Percentiles rank a stretch among this genome's conserved stretches.
Evolutionary conservation across 148 eudicot genomes (phyloP).

Genomic region (Rheum nobile): DNA sequence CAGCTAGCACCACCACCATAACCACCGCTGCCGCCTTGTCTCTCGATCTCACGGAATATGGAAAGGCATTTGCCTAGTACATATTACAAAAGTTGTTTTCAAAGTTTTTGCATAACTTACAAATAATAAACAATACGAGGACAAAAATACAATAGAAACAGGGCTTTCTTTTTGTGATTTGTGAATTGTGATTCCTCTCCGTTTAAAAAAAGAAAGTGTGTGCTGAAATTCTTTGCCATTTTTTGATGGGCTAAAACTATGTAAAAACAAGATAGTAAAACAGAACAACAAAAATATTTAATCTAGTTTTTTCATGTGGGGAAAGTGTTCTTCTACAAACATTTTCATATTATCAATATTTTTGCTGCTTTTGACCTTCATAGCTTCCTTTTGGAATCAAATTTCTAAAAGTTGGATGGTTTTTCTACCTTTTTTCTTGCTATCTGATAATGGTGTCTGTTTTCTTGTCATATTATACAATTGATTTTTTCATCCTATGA

Average conservation of each 20-base stretch:
- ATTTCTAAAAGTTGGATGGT: constrained; percentile 18
- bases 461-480: background rate
- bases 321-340: background rate
- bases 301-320: background rate
- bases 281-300: background rate
- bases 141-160: background rate
- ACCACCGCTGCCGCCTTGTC: background rate
- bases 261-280: constrained; percentile 6
- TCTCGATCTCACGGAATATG: too few species aligned
- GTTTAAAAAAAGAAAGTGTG: background rate
- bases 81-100: background rate
- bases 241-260: background rate
- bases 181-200: too few species aligned
- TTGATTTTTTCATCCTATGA: background rate
- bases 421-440: constrained; percentile 14
- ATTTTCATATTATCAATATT: background rate
- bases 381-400: constrained; percentile 14
- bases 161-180: background rate
- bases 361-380: constrained; percentile 4
- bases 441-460: constrained; percentile 13
- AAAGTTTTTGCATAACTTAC: background rate
- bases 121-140: background rate
- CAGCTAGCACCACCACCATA: background rate
- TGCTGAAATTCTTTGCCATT: constrained; percentile 11
- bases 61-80: background rate